These are phyloP conservation scores for Pleurozium schreberi DNA, from an alignment of 225 moss, liverwort and hornwort species.

Conservation along the genomic window DNA sequence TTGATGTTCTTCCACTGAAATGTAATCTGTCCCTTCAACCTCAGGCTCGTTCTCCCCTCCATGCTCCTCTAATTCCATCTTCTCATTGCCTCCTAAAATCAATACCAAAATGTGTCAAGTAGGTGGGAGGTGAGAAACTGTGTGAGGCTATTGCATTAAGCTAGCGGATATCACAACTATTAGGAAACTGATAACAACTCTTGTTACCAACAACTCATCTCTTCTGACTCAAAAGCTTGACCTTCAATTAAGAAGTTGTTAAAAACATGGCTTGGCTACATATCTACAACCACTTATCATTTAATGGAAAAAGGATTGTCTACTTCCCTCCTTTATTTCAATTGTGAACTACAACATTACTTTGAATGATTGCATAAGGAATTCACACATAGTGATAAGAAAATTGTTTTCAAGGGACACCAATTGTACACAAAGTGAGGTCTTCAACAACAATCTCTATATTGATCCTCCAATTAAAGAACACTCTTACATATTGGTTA, in stretches of 20 bases:
- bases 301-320: neutral
- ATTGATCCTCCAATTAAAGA: neutral
- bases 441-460: neutral
- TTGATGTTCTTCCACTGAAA: slow-evolving; percentile 15
- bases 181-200: neutral
- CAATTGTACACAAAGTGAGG: neutral
- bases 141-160: neutral
- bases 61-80: slow-evolving; percentile 1
- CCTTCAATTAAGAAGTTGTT: neutral
- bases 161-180: too few species aligned
- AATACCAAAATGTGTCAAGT: neutral
- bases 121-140: neutral
- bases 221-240: too few species aligned
- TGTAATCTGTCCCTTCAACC: neutral
- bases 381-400: neutral
- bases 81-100: neutral
- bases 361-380: neutral
- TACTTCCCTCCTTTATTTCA: neutral
- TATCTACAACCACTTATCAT: too few species aligned
- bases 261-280: neutral
- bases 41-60: neutral
- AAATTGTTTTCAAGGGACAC: neutral
- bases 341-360: neutral
- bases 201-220: neutral
- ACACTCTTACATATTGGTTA: too few species aligned